Evolutionary conservation across 169 alveolate species (phyloP), one percentile per base, ranked within the genome.

Genomic region (Eimeria zaria): DNA sequence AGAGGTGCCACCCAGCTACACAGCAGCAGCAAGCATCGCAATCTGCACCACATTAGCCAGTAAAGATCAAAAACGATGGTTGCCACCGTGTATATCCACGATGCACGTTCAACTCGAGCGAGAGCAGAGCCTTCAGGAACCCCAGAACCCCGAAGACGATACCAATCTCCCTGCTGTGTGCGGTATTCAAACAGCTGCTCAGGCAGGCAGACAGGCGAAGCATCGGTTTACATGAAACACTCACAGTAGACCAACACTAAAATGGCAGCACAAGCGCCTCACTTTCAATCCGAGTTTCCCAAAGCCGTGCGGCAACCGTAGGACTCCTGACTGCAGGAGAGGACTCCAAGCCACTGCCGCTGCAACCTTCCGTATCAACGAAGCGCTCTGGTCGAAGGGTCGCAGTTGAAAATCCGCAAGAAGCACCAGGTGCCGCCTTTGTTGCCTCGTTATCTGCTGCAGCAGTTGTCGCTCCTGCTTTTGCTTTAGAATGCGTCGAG

Each of bases 11-110:
- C 6, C 91, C 91, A 53, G 91, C 91, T 20, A 83, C 24, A 76
- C 91, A 83, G 73, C 91, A 83, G 91, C 91, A 83, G 91, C 91
- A 83, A 58, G 55, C 51, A 76, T 83, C 91, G 51, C 91, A 83
- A 24, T 39, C 91, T 83, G 91, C 46, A 83, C 51, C 53, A 33
- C 91, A 83, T 30, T 30, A 36, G 76, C 91, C 91, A 83, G 1
- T 8, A 78, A 9, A 41, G 8, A 4, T 12, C 4, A 78, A 7
- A 30, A 39, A 73, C 53, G 80, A 69, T 36, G 51, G 36, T 51
- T 33, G 80, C 80, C 51, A n/a, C 48, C 46, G 51, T 36, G 51
- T 51, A 69, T n/a, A 36, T 36, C 24, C 51, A 3, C 51, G 80
- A 69, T 1, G 30, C 27, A 69, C 44, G 76, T 33, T 69, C 14